These are phyloP conservation scores for Botrytis hyacinthi DNA, from an alignment of 2,329 filamentous ascomycete species.

Conservation along the genomic window DNA sequence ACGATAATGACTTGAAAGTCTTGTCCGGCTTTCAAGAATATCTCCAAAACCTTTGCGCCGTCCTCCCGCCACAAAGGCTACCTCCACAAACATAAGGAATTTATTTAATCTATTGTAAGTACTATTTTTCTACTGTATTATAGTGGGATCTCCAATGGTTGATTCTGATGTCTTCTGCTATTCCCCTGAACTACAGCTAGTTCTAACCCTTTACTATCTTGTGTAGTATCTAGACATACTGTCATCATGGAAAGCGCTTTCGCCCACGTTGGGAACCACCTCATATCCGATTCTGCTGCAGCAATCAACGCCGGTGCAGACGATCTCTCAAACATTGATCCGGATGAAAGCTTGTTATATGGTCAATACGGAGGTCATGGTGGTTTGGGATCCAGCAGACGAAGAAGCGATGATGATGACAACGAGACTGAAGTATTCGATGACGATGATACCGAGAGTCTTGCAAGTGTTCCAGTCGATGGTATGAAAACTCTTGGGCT, in stretches of 20 bases:
- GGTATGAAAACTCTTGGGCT: slow-evolving; percentile 65
- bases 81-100: slow-evolving; percentile 25
- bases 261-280: slow-evolving; percentile 81
- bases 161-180: neutral
- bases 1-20: slow-evolving; percentile 38
- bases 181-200: neutral
- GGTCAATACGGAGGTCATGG: slow-evolving; percentile 61
- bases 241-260: slow-evolving; percentile 78
- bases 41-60: slow-evolving; percentile 32
- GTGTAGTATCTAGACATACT: slow-evolving; percentile 24
- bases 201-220: slow-evolving; percentile 17
- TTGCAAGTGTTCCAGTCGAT: slow-evolving; percentile 79
- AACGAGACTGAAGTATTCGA: slow-evolving; percentile 81
- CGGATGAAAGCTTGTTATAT: slow-evolving; percentile 79
- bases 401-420: slow-evolving; percentile 83
- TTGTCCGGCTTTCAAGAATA: slow-evolving; percentile 30
- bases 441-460: slow-evolving; percentile 71
- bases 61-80: slow-evolving; percentile 30
- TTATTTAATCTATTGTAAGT: slow-evolving; percentile 10
- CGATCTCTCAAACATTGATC: slow-evolving; percentile 66
- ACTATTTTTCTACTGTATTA: neutral
- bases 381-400: slow-evolving; percentile 48
- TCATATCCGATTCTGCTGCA: slow-evolving; percentile 78
- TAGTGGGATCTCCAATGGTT: neutral
- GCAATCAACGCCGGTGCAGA: slow-evolving; percentile 84